A percentile compares a stretch with the other conserved stretches of the same genome.
phyloP scores from a whole-genome alignment of 2,329 filamentous ascomycete species.

The Botrytis fragariae region DNA sequence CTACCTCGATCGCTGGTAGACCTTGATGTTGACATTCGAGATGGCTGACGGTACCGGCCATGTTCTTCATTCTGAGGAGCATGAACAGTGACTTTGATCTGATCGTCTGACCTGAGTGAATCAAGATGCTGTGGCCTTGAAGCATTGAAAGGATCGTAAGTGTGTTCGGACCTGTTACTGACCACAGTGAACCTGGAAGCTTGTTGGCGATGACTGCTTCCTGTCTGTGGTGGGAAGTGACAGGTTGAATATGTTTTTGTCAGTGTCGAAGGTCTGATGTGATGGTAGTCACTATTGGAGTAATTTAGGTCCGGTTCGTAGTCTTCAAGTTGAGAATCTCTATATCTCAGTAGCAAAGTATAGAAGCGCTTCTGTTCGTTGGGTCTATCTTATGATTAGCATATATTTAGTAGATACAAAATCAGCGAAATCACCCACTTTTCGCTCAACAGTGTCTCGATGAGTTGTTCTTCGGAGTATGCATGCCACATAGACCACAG shows the following conservation, averaged over 20 bases:
- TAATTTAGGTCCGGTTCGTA: constrained; percentile 79
- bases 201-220: constrained; percentile 48
- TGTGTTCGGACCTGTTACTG: constrained; percentile 62
- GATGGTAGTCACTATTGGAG: constrained; percentile 89
- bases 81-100: constrained; percentile 36
- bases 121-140: constrained; percentile 44
- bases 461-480: constrained; percentile 69
- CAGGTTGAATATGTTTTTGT: constrained; percentile 61
- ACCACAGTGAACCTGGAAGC: constrained; percentile 65
- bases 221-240: constrained; percentile 51
- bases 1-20: constrained; percentile 22
- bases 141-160: constrained; percentile 82
- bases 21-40: constrained; percentile 7
- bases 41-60: background rate
- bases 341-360: constrained; percentile 75
- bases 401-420: background rate
- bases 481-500: constrained; percentile 90
- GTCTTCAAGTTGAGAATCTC: constrained; percentile 81
- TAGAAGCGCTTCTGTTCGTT: constrained; percentile 97
- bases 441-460: constrained; percentile 62
- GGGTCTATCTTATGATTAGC: constrained; percentile 47
- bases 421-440: constrained; percentile 50
- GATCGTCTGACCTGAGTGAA: constrained; percentile 46
- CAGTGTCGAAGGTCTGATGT: constrained; percentile 60
- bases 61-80: constrained; percentile 21